phyloP scores from a whole-genome alignment of 306 rosid species.

The Fragaria vesca region DNA sequence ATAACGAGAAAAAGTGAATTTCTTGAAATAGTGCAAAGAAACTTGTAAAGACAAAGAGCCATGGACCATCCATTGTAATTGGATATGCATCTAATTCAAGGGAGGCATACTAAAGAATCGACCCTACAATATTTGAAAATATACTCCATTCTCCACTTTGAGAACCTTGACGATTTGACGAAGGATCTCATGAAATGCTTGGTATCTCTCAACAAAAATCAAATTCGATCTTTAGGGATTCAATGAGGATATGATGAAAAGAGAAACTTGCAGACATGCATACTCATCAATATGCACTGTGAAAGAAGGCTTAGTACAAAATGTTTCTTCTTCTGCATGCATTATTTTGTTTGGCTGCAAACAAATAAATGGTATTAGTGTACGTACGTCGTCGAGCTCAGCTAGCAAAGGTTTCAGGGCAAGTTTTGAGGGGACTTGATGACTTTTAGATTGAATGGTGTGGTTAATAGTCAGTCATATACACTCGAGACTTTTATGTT shows the following conservation, averaged over 20 bases:
- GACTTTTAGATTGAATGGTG: background rate
- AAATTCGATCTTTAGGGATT: constrained; percentile 36
- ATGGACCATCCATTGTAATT: constrained; percentile 48
- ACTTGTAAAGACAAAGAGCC: constrained; percentile 42
- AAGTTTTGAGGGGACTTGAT: background rate
- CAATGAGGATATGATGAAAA: constrained; percentile 49
- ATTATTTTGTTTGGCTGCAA: constrained; percentile 18
- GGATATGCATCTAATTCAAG: constrained; percentile 39
- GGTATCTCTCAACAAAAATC: constrained; percentile 48
- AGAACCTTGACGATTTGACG: constrained; percentile 44
- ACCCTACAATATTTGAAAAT: constrained; percentile 41
- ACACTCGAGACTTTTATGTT: too few relatives aligned
- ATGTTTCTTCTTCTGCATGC: background rate
- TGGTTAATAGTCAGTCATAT: too few relatives aligned
- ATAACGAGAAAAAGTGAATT: constrained; percentile 36
- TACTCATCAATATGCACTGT: constrained; percentile 23
- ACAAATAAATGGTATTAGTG: background rate
- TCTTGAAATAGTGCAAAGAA: constrained; percentile 47
- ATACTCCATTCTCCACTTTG: constrained; percentile 31
- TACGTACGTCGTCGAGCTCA: background rate
- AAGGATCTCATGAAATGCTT: constrained; percentile 46
- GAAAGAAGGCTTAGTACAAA: background rate
- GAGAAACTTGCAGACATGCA: constrained; percentile 32
- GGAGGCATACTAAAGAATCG: constrained; percentile 21
- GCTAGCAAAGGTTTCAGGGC: background rate